Conservation (phyloP, 129 eudicot genomes). For the Lactuca saligna region DNA sequence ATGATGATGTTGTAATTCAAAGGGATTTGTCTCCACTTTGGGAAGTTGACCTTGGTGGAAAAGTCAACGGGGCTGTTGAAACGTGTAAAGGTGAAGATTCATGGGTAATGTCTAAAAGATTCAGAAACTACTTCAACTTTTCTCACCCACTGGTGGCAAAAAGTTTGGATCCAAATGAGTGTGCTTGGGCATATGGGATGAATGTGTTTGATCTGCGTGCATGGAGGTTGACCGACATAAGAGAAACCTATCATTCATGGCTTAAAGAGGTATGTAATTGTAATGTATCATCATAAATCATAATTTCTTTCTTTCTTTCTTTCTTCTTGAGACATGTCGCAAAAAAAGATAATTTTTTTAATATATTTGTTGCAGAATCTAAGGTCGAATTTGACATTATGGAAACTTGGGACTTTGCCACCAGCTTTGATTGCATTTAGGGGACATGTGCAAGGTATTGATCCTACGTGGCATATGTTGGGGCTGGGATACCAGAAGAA, state of each 20-base stretch:
- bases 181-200: conserved; percentile 99
- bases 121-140: conserved; percentile 93
- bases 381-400: conserved; percentile 84
- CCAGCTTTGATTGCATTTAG: conserved; percentile 95
- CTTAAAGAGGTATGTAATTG: conserved; percentile 69
- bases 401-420: conserved; percentile 98
- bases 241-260: conserved; percentile 95
- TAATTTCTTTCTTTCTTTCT: not conserved
- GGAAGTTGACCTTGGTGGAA: conserved; percentile 87
- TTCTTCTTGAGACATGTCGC: not conserved
- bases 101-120: conserved; percentile 95
- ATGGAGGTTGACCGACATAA: conserved; percentile 85
- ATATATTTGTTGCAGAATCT: conserved; percentile 57
- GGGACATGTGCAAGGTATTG: conserved; percentile 85
- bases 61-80: conserved; percentile 98
- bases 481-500: conserved; percentile 94
- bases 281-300: too few species aligned
- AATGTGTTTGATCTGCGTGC: conserved; percentile 85
- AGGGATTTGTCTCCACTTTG: conserved; percentile 89
- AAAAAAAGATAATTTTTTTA: too few species aligned
- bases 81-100: conserved; percentile 95
- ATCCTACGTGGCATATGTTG: conserved; percentile 96
- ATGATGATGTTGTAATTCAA: conserved; percentile 94
- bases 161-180: conserved; percentile 87
- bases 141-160: conserved; percentile 88